Evolutionary conservation across 2,329 filamentous ascomycete species (phyloP).

Genomic region (Colletotrichum somersetense): DNA sequence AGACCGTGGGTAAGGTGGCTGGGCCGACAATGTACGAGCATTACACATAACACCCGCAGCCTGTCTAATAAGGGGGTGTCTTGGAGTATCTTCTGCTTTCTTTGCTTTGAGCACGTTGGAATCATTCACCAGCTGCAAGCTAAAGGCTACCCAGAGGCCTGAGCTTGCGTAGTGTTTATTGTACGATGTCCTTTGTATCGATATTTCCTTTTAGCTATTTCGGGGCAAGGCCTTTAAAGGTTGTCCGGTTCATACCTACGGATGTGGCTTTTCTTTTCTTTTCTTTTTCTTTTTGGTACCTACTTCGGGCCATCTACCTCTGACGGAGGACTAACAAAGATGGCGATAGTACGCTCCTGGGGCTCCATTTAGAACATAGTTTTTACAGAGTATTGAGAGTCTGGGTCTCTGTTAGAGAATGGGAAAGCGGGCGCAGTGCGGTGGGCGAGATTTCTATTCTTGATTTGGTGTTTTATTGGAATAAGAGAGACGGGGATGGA

Average conservation of each 20-base stretch:
- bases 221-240: not conserved
- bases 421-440: not conserved
- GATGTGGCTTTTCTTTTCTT: not conserved
- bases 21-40: not conserved
- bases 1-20: not conserved
- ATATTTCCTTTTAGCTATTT: not conserved
- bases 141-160: not conserved
- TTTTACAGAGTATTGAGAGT: not conserved
- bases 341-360: too few relatives aligned
- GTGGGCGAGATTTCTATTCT: not conserved
- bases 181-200: not conserved
- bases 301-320: not conserved
- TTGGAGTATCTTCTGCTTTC: not conserved
- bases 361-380: not conserved
- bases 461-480: not conserved
- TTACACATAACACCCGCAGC: slow-evolving; percentile 1
- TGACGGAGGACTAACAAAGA: not conserved
- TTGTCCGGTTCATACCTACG: not conserved
- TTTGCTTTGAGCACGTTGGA: slow-evolving; percentile 12
- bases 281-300: too few relatives aligned
- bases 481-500: not conserved
- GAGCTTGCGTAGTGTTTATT: not conserved
- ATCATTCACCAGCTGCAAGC: not conserved
- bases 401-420: not conserved
- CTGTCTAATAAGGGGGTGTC: slow-evolving; percentile 3